phyloP scores from a whole-genome alignment of 345 rosid species.

The Zanthoxylum bungeanum region DNA sequence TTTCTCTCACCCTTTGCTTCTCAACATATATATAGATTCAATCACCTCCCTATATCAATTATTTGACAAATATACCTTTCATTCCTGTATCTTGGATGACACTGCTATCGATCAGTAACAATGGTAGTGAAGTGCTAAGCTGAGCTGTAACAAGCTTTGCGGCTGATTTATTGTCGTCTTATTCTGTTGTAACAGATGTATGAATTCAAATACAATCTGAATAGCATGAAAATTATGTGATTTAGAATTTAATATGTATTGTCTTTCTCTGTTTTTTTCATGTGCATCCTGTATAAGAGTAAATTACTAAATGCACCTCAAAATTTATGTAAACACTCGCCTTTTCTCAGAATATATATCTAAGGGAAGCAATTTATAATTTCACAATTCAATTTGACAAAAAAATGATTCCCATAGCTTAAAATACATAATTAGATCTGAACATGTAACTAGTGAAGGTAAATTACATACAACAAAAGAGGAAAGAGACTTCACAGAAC shows the following conservation, averaged over 20 bases:
- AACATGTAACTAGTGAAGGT: not conserved
- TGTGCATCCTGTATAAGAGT: too few species aligned
- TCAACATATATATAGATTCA: constrained; percentile 10
- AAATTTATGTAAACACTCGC: not conserved
- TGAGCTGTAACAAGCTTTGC: too few species aligned
- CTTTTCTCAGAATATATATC: too few species aligned
- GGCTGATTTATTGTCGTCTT: not conserved
- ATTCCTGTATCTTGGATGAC: not conserved
- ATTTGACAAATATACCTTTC: constrained; percentile 7
- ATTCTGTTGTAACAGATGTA: constrained; percentile 11
- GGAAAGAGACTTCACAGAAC: not conserved
- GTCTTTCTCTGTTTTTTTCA: not conserved
- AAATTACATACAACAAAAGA: constrained; percentile 22
- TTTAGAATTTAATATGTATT: not conserved
- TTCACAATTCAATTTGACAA: not conserved
- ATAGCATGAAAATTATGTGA: not conserved
- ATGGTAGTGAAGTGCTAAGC: too few species aligned
- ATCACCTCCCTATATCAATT: constrained; percentile 30
- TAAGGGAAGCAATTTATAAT: not conserved
- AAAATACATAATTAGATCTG: too few species aligned
- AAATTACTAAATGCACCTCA: not conserved
- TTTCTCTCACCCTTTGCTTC: not conserved
- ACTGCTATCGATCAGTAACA: constrained; percentile 19
- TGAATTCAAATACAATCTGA: not conserved
- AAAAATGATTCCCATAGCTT: not conserved